These are phyloP conservation scores for Hypericum perforatum DNA, from an alignment of 345 rosid genomes.

Conservation along the genomic window DNA sequence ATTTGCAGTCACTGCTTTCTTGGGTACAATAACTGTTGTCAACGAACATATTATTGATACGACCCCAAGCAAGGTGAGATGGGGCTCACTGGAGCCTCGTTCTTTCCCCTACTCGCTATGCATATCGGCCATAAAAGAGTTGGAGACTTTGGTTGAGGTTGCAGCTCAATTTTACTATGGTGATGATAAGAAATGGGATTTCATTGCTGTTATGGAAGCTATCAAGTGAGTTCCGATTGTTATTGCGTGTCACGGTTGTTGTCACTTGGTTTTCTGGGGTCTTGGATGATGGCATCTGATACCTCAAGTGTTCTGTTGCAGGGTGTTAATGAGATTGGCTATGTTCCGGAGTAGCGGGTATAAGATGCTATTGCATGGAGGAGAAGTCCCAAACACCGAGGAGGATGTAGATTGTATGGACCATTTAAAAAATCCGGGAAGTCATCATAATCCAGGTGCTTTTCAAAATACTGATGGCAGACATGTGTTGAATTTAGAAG, in stretches of 20 bases:
- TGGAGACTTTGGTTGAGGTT: conserved; percentile 87
- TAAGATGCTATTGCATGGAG: conserved; percentile 91
- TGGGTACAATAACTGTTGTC: conserved; percentile 75
- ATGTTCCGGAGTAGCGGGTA: conserved; percentile 63
- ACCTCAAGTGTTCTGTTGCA: too few species aligned
- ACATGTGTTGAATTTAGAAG: conserved; percentile 53
- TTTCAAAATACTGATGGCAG: conserved; percentile 22
- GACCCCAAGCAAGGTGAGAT: conserved; percentile 31
- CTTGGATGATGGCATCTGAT: too few species aligned
- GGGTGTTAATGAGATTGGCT: conserved; percentile 63
- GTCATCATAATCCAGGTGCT: conserved; percentile 20
- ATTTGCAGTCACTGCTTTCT: conserved; percentile 67
- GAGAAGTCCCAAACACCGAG: conserved; percentile 60
- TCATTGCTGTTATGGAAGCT: too few species aligned
- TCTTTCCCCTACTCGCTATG: conserved; percentile 62
- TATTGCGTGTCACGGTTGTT: too few species aligned
- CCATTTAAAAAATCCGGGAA: conserved; percentile 16
- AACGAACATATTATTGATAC: conserved; percentile 79
- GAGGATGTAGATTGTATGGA: conserved; percentile 24
- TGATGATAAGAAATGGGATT: conserved; percentile 68
- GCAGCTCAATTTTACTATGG: conserved; percentile 76
- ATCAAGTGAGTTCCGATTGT: conserved; percentile 83
- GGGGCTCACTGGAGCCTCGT: conserved; percentile 27
- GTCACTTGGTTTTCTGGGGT: too few species aligned
- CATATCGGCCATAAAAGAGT: conserved; percentile 69